Conservation (phyloP, 2,329 filamentous ascomycete species). For the Arthrocladium fulminans region DNA sequence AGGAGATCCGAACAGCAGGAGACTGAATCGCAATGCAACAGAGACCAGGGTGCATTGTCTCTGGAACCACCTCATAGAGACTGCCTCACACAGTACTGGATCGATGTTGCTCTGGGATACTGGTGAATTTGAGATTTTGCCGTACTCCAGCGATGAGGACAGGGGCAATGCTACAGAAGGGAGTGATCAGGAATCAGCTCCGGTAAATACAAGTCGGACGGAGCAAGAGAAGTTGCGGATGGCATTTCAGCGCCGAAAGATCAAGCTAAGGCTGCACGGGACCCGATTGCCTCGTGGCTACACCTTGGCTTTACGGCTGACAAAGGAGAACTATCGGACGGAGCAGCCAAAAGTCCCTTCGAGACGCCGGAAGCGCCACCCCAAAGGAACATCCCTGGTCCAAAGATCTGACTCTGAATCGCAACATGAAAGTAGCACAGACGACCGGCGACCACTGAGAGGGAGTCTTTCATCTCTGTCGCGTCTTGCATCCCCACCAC, state of each 20-base stretch:
- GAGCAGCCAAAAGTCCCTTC: constrained; percentile 23
- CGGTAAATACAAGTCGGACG: constrained; percentile 8
- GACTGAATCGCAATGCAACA: constrained; percentile 51
- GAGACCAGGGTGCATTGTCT: constrained; percentile 55
- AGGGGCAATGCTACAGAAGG: not conserved
- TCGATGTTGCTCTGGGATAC: constrained; percentile 57
- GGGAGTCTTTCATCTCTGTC: constrained; percentile 16
- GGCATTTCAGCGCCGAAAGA: constrained; percentile 49
- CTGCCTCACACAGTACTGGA: constrained; percentile 45
- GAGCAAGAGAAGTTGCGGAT: constrained; percentile 40
- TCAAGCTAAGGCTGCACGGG: constrained; percentile 48
- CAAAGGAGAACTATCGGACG: constrained; percentile 34
- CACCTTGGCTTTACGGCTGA: constrained; percentile 47
- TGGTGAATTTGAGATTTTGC: constrained; percentile 49
- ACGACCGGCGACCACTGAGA: not conserved
- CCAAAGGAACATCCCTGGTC: not conserved
- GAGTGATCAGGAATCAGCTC: not conserved
- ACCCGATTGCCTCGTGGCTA: constrained; percentile 46
- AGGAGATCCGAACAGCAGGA: constrained; percentile 47
- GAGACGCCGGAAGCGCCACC: not conserved
- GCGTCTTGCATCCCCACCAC: constrained; percentile 16
- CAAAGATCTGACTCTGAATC: constrained; percentile 3
- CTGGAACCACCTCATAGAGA: constrained; percentile 56
- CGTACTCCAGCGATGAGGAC: constrained; percentile 27
- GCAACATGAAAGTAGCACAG: not conserved